phyloP scores from a whole-genome alignment of 306 rosid species.

The Citrullus colocynthis region DNA sequence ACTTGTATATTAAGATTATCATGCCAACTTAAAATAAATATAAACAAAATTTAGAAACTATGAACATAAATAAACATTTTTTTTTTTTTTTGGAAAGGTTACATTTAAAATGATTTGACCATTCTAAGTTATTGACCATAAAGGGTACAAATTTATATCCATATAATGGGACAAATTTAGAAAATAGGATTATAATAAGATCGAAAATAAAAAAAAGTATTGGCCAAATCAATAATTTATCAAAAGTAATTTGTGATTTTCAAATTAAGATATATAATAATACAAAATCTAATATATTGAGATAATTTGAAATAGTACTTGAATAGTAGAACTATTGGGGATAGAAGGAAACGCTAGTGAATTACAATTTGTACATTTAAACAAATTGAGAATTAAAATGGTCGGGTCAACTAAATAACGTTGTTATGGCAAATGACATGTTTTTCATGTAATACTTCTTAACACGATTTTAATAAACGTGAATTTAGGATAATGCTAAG shows the following conservation, averaged over 20 bases:
- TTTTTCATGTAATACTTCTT: not conserved
- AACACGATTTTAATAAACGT: not conserved
- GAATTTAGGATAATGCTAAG: not conserved
- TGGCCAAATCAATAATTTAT: not conserved
- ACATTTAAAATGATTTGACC: too few relatives aligned
- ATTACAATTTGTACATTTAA: not conserved
- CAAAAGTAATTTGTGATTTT: not conserved
- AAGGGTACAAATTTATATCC: too few relatives aligned
- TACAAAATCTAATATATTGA: not conserved
- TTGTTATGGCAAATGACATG: not conserved
- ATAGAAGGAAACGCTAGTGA: not conserved
- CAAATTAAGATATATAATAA: not conserved
- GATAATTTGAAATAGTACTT: not conserved
- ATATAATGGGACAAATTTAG: not conserved
- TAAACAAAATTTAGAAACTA: too few relatives aligned
- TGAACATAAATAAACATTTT: too few relatives aligned
- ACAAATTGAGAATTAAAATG: not conserved
- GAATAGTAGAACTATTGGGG: not conserved
- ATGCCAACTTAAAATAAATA: not conserved
- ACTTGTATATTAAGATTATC: not conserved
- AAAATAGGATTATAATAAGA: not conserved
- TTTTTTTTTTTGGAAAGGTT: too few relatives aligned
- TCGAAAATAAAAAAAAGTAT: not conserved
- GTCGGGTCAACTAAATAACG: not conserved
- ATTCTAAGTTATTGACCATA: too few relatives aligned